Evolutionary conservation across 163 green algal species (phyloP).

Genomic region (Coccomyxa subellipsoidea): DNA sequence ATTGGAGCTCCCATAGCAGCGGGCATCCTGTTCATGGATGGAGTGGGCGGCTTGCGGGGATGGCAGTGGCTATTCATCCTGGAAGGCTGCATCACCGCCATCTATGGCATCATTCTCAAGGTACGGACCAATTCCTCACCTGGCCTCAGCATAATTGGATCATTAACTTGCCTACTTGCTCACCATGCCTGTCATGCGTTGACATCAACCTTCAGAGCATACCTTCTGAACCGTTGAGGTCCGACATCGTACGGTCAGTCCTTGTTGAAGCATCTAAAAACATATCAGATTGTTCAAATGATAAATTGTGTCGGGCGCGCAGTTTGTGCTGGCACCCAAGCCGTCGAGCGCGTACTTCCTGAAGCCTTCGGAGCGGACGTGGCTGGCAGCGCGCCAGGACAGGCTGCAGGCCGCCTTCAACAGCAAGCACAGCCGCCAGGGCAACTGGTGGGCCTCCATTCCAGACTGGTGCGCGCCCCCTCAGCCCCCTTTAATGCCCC

Average conservation of each 20-base stretch:
- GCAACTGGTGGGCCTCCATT: background rate
- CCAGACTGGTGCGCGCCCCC: background rate
- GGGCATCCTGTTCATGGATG: slow-evolving; percentile 10
- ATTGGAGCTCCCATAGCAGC: slow-evolving; percentile 4
- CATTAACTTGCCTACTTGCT: too few species aligned
- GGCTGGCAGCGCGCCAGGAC: slow-evolving; percentile 8
- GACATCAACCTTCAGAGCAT: background rate
- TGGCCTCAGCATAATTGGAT: background rate
- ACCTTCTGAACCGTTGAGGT: background rate
- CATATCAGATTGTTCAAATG: background rate
- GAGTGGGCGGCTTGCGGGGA: background rate
- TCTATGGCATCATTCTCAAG: slow-evolving; percentile 4
- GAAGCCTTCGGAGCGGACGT: slow-evolving; percentile 3
- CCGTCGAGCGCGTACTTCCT: background rate
- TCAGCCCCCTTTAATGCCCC: background rate
- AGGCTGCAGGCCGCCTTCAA: background rate
- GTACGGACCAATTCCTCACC: background rate
- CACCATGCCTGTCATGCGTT: background rate
- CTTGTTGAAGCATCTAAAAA: background rate
- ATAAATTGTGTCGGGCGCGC: too few species aligned
- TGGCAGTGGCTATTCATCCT: slow-evolving; percentile 18
- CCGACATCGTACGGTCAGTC: background rate
- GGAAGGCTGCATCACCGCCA: background rate
- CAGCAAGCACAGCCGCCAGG: background rate
- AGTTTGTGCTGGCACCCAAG: slow-evolving; percentile 9